A percentile compares a stretch with the other conserved stretches of the same genome.
Evolutionary conservation across 2,329 filamentous ascomycete species (phyloP).

Genomic region (Apiospora malaysiana): DNA sequence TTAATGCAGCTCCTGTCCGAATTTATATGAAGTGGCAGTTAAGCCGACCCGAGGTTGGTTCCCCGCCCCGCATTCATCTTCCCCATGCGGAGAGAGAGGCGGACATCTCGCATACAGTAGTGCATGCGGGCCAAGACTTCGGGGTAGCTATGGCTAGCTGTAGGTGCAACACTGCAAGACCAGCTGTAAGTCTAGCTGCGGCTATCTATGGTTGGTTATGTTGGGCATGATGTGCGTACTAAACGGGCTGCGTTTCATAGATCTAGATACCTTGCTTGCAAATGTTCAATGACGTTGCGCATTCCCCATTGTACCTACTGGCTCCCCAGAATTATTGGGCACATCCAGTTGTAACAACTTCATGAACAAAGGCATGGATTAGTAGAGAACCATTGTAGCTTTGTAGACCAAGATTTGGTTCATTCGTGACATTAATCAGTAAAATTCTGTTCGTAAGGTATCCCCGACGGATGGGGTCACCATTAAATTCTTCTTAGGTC

Average conservation of each 20-base stretch:
- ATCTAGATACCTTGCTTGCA: neutral
- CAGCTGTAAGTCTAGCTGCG: neutral
- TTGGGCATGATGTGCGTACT: neutral
- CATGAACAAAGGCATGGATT: neutral
- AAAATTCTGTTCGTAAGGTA: slow-evolving; percentile 1
- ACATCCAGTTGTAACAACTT: neutral
- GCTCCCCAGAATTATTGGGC: neutral
- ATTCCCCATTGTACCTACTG: neutral
- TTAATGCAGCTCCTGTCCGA: neutral
- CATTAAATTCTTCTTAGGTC: slow-evolving; percentile 7
- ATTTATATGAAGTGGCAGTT: neutral
- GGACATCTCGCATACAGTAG: slow-evolving; percentile 12
- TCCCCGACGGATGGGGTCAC: neutral
- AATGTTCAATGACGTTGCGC: neutral
- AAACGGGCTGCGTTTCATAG: neutral
- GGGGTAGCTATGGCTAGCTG: neutral
- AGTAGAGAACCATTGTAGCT: neutral
- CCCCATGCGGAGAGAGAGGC: slow-evolving; percentile 11
- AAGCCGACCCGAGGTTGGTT: slow-evolving; percentile 4
- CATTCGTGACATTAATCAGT: slow-evolving; percentile 5
- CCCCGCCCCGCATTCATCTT: neutral
- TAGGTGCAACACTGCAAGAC: neutral
- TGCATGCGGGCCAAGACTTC: slow-evolving; percentile 1
- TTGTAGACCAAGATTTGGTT: neutral
- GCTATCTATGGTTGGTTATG: neutral